A percentile compares a stretch with the other conserved stretches of the same genome.
phyloP scores from a whole-genome alignment of 306 rosid species.

The Lotus japonicus region DNA sequence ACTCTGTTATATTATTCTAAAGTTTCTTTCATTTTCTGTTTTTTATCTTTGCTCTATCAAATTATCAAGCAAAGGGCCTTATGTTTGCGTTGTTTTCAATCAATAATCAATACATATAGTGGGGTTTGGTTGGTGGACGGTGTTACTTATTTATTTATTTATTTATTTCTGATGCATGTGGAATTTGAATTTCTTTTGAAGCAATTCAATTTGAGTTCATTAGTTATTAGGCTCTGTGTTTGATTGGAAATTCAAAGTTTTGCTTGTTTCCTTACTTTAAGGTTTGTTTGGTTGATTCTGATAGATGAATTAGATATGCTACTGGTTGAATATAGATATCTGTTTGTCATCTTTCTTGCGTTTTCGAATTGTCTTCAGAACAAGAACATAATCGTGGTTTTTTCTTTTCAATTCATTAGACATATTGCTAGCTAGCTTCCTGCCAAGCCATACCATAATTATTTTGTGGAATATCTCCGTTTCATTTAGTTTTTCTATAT shows the following conservation, averaged over 20 bases:
- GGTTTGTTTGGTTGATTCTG: not conserved
- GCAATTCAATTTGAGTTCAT: conserved; percentile 22
- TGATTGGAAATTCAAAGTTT: conserved; percentile 18
- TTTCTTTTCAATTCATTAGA: not conserved
- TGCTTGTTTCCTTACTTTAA: conserved; percentile 8
- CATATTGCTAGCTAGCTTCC: not conserved
- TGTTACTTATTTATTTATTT: not conserved
- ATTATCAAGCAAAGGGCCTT: conserved; percentile 3
- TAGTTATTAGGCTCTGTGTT: not conserved
- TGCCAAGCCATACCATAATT: too few species aligned
- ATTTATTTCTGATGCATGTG: not conserved
- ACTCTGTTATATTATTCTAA: conserved; percentile 3
- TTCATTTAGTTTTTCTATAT: too few species aligned
- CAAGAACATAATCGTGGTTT: too few species aligned
- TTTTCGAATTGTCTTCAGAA: too few species aligned
- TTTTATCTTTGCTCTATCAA: conserved; percentile 7
- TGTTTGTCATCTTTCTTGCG: not conserved
- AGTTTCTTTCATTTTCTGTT: not conserved
- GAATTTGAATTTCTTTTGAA: conserved; percentile 27
- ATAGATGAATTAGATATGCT: not conserved
- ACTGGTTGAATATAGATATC: not conserved
- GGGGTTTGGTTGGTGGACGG: conserved; percentile 23
- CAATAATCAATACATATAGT: conserved; percentile 20
- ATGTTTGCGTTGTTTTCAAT: conserved; percentile 26
- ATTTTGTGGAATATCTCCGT: too few species aligned